Base-by-base conservation (phyloP, 495 filamentous ascomycete genomes). In the Podospora comata region DNA sequence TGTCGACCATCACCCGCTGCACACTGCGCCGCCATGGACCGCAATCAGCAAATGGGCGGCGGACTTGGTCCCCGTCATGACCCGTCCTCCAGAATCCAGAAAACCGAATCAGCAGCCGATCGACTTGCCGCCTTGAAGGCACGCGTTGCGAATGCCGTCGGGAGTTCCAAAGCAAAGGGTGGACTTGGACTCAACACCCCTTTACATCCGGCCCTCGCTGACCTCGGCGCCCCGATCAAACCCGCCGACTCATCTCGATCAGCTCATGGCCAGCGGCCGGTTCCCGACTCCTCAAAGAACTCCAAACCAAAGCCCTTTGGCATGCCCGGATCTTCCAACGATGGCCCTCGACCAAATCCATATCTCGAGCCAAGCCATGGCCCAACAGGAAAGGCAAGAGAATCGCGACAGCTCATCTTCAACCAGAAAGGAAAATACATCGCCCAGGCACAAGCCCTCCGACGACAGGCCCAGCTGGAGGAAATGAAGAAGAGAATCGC, bases 401-500 rank as follows among this genome's bases (percentile, higher is more conserved):
- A 90, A 64, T 82, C 91, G 2, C 87, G 91, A 57, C 87, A 92
- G 71, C 85, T 99, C 20, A 77, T 92, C 13, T 98, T 99, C 84
- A 96, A 97, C 79, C 89, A 94, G 73, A 97, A 97, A 76, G 95
- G 95, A 62, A 97, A 97, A 85, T 98, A 96, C 73, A 96, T 97
- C 64, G 88, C 91, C 69, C 94, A 97, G 77, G 96, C 91, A 2
- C 92, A 90, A 75, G 93, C 92, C 68, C 82, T 97, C 23, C 87
- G 95, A 58, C 85, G 92, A 68, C 92, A 97, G 79, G 92, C 90
- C 28, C 90, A 90, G 72, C 82, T 99, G 57, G 95, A 98, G 82
- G 90, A 87, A 53, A 93, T 98, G 90, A 97, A 97, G 78, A 92
- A 89, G 82, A 85, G 91, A 59, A 96, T 99, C 73, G 93, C 93